Evolutionary conservation across 169 alveolate genomes (phyloP), one percentile per base, ranked within the genome.

Genomic region (Miamiensis avidus): DNA sequence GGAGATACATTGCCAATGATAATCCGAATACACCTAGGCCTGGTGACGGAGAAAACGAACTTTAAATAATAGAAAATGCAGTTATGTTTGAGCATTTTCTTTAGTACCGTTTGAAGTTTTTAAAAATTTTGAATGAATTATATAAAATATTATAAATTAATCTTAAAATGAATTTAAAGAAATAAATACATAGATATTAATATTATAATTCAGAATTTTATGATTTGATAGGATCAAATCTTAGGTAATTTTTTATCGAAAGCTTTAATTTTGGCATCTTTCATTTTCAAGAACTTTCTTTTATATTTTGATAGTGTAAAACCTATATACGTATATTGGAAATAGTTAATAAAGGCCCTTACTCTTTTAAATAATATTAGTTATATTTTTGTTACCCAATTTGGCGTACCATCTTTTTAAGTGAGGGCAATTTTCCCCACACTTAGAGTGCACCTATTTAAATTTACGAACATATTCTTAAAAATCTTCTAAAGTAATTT

Each of bases 381-480:
- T n/a, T n/a, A n/a, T n/a, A n/a, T n/a, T n/a, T n/a, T n/a, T n/a
- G n/a, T n/a, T n/a, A n/a, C n/a, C n/a, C 34, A 86, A 69, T 65
- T 75, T 86, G 29, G 83, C 87, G 76, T 86, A 86, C 34, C 81
- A 86, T 81, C 90, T 74, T 73, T 76, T 86, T 20, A 86, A 75
- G 32, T 86, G 90, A 64, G 90, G 90, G 34, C 90, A 86, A 76
- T 86, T 86, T 31, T 86, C 90, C 20, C 90, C 90, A 65, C 90
- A 86, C 75, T 86, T 86, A 0, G 78, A 34, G 76, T 86, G 90
- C 20, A 86, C 87, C 64, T 86, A 75, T 81, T 76, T 86, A 65
- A 77, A 81, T 65, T 86, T 86, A 33, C 33, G 81, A 77, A 86
- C 32, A 81, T 86, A 86, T n/a, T 86, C 86, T 32, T 81, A 81